phyloP scores from a whole-genome alignment of 2,329 filamentous ascomycete species.

The Sarocladiaceae sp. region DNA sequence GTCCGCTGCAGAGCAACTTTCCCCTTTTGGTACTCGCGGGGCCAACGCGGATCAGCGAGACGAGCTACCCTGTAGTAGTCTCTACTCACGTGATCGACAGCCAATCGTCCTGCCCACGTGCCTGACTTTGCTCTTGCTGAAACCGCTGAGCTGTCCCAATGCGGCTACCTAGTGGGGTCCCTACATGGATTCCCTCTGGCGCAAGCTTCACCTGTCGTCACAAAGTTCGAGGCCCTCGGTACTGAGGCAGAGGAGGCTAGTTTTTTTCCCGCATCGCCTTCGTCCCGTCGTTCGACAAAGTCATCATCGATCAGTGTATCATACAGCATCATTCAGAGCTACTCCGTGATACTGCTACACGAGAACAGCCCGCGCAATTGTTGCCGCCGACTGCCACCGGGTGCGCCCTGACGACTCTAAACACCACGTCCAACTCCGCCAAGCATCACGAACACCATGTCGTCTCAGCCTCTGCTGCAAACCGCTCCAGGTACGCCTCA shows the following conservation, averaged over 20 bases:
- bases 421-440: too few relatives aligned
- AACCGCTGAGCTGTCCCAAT: slow-evolving; percentile 5
- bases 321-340: too few relatives aligned
- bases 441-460: slow-evolving; percentile 55
- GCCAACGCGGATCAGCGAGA: slow-evolving; percentile 21
- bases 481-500: slow-evolving; percentile 72
- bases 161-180: slow-evolving; percentile 7
- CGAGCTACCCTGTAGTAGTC: slow-evolving; percentile 23
- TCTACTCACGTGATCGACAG: slow-evolving; percentile 2
- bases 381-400: too few relatives aligned
- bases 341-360: too few relatives aligned
- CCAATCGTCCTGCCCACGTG: slow-evolving; percentile 10
- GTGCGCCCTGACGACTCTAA: too few relatives aligned
- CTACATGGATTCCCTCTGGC: neutral
- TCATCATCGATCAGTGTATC: neutral
- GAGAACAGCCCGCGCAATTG: too few relatives aligned
- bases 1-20: slow-evolving; percentile 14
- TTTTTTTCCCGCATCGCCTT: slow-evolving; percentile 12
- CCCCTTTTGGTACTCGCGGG: slow-evolving; percentile 20
- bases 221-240: slow-evolving; percentile 8
- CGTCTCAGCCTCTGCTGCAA: slow-evolving; percentile 91
- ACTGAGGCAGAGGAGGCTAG: slow-evolving; percentile 13
- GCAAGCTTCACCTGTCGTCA: slow-evolving; percentile 8
- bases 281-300: neutral
- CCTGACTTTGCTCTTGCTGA: slow-evolving; percentile 2